Percentiles rank a stretch among this genome's conserved stretches.
These are phyloP conservation scores for Gentiana macrophylla DNA, from an alignment of 257 asterid species.

Conservation along the genomic window DNA sequence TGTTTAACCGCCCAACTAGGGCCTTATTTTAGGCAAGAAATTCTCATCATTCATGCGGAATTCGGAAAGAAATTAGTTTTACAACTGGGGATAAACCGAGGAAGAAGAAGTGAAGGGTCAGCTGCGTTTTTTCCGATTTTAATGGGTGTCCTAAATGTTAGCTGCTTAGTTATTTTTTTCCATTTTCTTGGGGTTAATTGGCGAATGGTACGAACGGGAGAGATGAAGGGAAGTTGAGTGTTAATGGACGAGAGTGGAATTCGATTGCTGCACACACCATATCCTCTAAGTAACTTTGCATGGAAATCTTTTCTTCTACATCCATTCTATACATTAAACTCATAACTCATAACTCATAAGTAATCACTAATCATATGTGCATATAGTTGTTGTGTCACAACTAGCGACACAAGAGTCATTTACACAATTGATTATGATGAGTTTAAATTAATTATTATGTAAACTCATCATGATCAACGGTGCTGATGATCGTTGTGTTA, in stretches of 20 bases:
- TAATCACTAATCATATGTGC: no score
- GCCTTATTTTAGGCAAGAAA: conserved; percentile 25
- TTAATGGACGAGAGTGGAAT: conserved; percentile 11
- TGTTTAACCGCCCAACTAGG: conserved; percentile 10
- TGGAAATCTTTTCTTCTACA: no score
- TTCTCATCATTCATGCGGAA: conserved; percentile 30
- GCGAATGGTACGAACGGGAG: neutral
- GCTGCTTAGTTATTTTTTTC: no score
- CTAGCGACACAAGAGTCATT: no score
- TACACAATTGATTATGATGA: no score
- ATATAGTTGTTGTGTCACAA: no score
- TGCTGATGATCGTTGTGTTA: no score
- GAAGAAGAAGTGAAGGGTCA: neutral
- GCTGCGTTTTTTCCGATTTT: neutral
- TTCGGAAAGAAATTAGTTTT: neutral
- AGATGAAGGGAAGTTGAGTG: conserved; percentile 7
- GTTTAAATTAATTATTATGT: no score
- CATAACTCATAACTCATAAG: no score
- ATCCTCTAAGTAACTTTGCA: no score
- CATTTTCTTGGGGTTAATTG: neutral
- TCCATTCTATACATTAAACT: no score
- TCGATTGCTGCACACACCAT: neutral
- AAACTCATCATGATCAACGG: no score
- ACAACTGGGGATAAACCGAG: neutral
- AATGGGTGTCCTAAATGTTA: neutral